Percentiles rank a stretch among this genome's conserved stretches.
Conservation (phyloP, 495 filamentous ascomycete species). For the Cryomyces minteri region DNA sequence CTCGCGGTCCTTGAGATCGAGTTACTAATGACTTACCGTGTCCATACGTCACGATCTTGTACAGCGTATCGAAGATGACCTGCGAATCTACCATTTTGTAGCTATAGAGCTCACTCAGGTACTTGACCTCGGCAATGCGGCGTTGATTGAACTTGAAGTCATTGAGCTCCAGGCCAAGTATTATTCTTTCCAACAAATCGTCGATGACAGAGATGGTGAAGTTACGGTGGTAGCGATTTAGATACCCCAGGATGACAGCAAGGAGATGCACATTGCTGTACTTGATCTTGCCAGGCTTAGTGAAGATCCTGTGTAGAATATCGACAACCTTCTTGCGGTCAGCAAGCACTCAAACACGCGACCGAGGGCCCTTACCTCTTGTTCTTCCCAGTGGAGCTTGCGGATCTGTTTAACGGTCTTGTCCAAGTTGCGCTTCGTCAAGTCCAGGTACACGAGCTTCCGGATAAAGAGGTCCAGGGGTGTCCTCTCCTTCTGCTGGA, state of each 20-base stretch:
- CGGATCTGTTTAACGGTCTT: slow-evolving; percentile 85
- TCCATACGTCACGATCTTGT: slow-evolving; percentile 82
- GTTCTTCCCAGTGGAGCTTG: slow-evolving; percentile 93
- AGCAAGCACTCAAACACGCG: not conserved
- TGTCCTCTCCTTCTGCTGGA: slow-evolving; percentile 88
- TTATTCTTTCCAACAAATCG: slow-evolving; percentile 74
- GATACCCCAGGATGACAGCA: slow-evolving; percentile 71
- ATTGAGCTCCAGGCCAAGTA: slow-evolving; percentile 77
- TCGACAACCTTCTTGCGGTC: slow-evolving; percentile 37
- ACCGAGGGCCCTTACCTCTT: slow-evolving; percentile 33
- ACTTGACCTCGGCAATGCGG: slow-evolving; percentile 88
- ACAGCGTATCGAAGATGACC: slow-evolving; percentile 88
- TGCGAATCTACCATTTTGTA: slow-evolving; percentile 95
- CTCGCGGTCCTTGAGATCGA: not conserved
- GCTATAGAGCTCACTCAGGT: slow-evolving; percentile 92
- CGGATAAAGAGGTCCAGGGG: slow-evolving; percentile 85
- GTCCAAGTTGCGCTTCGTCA: slow-evolving; percentile 87
- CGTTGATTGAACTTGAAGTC: slow-evolving; percentile 98
- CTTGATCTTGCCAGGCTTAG: slow-evolving; percentile 91
- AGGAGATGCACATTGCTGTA: slow-evolving; percentile 94
- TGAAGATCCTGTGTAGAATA: slow-evolving; percentile 79
- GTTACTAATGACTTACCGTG: slow-evolving; percentile 35
- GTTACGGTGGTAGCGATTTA: slow-evolving; percentile 80
- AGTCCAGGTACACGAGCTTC: slow-evolving; percentile 75
- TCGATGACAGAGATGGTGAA: slow-evolving; percentile 83